These are phyloP conservation scores for Thraustochytrium sp. DNA, from an alignment of 352 stramenopile genomes.

Conservation along the genomic window DNA sequence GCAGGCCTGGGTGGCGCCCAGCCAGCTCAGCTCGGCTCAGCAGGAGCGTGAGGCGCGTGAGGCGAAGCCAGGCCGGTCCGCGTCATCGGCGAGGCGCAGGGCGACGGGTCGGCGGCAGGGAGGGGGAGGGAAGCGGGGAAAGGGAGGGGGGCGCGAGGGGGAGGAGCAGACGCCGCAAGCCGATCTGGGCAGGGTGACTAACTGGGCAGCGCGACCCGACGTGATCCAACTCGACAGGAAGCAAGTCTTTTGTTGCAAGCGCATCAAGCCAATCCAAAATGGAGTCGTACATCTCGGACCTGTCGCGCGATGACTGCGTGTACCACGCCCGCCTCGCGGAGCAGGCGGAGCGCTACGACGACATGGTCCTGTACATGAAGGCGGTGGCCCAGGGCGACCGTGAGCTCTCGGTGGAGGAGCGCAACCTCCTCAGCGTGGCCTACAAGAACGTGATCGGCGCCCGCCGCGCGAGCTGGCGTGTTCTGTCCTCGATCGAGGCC, in stretches of 20 bases:
- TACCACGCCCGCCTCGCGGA: constrained; percentile 63
- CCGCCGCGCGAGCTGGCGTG: constrained; percentile 93
- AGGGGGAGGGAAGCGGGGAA: not conserved
- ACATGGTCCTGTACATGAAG: constrained; percentile 95
- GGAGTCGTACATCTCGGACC: constrained; percentile 23
- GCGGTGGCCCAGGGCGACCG: constrained; percentile 89
- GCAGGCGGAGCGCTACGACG: constrained; percentile 81
- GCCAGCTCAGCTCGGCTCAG: no score
- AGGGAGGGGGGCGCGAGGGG: no score
- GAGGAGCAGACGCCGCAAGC: no score
- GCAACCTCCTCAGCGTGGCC: constrained; percentile 81
- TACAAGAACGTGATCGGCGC: constrained; percentile 98
- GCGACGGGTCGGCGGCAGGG: no score
- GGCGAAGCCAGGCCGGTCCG: not conserved
- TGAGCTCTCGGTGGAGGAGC: constrained; percentile 97
- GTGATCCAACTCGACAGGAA: no score
- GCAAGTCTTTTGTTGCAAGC: not conserved
- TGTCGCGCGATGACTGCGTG: constrained; percentile 42
- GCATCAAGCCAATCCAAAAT: not conserved
- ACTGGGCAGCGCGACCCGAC: no score
- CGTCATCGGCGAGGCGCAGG: not conserved
- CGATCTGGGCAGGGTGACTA: no score
- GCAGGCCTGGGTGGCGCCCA: no score
- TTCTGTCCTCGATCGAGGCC: constrained; percentile 96
- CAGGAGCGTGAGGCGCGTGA: not conserved